A percentile compares a stretch with the other conserved stretches of the same genome.
Conservation (phyloP, 2,329 filamentous ascomycete species). For the Hypoxylon sp. region DNA sequence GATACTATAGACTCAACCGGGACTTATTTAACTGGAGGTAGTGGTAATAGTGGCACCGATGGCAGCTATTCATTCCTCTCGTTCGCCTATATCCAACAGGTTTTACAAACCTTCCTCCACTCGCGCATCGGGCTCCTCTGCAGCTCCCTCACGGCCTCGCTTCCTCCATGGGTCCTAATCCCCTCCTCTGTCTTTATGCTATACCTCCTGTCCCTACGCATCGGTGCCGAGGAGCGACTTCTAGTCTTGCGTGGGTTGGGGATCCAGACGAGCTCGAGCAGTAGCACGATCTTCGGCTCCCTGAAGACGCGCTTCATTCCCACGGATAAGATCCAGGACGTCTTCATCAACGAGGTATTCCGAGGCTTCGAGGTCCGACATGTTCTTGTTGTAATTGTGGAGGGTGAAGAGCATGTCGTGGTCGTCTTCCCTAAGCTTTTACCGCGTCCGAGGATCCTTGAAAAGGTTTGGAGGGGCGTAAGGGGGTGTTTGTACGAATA, state of each 20-base stretch:
- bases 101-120: constrained; percentile 38
- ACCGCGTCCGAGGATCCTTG: constrained; percentile 80
- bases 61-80: constrained; percentile 36
- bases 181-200: constrained; percentile 57
- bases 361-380: constrained; percentile 91
- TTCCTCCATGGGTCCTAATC: constrained; percentile 60
- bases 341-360: constrained; percentile 96
- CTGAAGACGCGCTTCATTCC: constrained; percentile 77
- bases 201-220: constrained; percentile 63
- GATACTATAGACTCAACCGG: background rate
- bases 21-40: background rate
- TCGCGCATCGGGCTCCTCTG: constrained; percentile 55
- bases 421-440: constrained; percentile 93
- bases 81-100: constrained; percentile 49
- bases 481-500: constrained; percentile 84
- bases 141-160: constrained; percentile 52
- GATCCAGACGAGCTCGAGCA: constrained; percentile 84
- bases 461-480: constrained; percentile 91
- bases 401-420: constrained; percentile 88
- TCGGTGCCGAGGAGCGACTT: constrained; percentile 81
- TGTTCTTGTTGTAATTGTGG: constrained; percentile 90
- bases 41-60: background rate
- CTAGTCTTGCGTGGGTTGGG: constrained; percentile 90
- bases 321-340: constrained; percentile 90
- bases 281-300: constrained; percentile 52